A percentile compares a stretch with the other conserved stretches of the same genome.
Conservation (phyloP, 75 land plant species). For the Pinus albicaulis region DNA sequence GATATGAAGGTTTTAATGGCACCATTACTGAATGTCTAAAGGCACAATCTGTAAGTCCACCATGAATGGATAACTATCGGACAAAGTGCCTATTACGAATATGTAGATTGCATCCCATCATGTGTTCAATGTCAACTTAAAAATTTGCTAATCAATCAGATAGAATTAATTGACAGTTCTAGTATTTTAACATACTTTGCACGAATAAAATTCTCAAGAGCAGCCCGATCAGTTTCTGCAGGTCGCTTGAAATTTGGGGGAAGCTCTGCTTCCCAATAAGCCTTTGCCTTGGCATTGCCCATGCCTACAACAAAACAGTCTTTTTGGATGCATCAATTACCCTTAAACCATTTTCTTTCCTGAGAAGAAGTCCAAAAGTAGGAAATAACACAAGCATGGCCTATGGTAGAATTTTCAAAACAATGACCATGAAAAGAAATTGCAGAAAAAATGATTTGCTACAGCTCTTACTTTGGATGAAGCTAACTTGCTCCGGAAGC, state of each 20-base stretch:
- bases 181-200: constrained; percentile 42
- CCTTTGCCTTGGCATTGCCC: constrained; percentile 76
- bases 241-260: constrained; percentile 58
- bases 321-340: background rate
- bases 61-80: background rate
- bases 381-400: background rate
- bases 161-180: background rate
- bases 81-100: background rate
- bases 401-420: constrained; percentile 8
- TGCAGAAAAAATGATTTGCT: background rate
- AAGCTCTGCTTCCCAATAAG: constrained; percentile 83
- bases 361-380: background rate
- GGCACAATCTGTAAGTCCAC: background rate
- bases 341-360: background rate
- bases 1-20: background rate
- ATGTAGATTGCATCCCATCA: background rate
- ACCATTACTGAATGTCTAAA: background rate
- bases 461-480: constrained; percentile 61
- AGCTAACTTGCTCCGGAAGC: constrained; percentile 90
- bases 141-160: background rate
- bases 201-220: constrained; percentile 65
- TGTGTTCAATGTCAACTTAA: background rate
- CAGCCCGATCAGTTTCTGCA: constrained; percentile 47
- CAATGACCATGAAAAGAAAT: background rate
- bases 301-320: constrained; percentile 35